Conservation (phyloP, 2,329 filamentous ascomycete species). For the Epichloe hybrida region DNA sequence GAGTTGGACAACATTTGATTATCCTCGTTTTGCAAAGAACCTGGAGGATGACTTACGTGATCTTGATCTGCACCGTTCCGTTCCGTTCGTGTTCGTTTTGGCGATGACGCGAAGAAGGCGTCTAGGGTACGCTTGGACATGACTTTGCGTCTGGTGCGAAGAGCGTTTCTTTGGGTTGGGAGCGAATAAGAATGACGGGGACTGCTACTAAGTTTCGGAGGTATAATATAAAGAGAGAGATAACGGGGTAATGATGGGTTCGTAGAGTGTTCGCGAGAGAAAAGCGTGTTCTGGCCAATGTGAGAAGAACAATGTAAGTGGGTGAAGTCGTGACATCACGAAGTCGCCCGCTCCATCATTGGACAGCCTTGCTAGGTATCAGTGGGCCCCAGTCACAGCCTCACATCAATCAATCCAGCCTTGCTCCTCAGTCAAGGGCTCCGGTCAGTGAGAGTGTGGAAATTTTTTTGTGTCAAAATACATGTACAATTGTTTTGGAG, state of each 20-base stretch:
- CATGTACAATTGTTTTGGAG: background rate
- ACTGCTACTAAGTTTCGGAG: no score
- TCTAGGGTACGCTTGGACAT: slow-evolving; percentile 44
- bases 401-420: no score
- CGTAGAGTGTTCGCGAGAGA: background rate
- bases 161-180: background rate
- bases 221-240: no score
- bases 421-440: background rate
- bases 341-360: background rate
- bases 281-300: background rate
- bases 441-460: background rate
- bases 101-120: slow-evolving; percentile 41
- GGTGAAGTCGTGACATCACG: slow-evolving; percentile 4
- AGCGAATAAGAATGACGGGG: no score
- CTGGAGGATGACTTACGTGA: background rate
- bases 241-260: no score
- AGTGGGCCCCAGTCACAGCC: background rate
- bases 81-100: slow-evolving; percentile 11
- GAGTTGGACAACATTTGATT: background rate
- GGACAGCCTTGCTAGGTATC: background rate
- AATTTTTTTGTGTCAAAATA: background rate
- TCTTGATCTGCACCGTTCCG: background rate
- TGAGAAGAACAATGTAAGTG: background rate
- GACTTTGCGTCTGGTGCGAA: slow-evolving; percentile 1
- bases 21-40: accelerated